Evolutionary conservation across 768 basidiomycete species (phyloP), one percentile per base, ranked within the genome.

Genomic region (Nevesoporus exiguus): DNA sequence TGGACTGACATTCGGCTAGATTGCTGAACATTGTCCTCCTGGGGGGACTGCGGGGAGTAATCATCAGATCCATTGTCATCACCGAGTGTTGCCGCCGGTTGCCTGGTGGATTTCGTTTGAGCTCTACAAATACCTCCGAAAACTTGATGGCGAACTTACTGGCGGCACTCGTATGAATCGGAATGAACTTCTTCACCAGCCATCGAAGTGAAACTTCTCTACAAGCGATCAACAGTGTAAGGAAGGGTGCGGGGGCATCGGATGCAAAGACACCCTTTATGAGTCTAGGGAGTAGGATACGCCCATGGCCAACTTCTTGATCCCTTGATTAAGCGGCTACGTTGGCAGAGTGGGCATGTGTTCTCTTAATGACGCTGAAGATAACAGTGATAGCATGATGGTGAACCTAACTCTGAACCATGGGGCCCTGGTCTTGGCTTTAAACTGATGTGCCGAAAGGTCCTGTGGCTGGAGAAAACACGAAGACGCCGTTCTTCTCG

Each of bases 241-340:
- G 10, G 51, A 14, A 3, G 10, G 30, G 8, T 30, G 44, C 1
- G 15, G 5, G 27, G 45, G 37, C n/a, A 29, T 21, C 7, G 21
- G 9, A 1, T 29, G 30, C 55, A 39, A 49, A 31, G 34, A 64
- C 19, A 31, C 4, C 47, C 40, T 57, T 54, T 67, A 65, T 54
- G 22, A 58, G 52, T 54, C 30, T 19, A 67, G 60, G 63, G 57
- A 27, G 19, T 19, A n/a, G 15, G 43, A 15, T 17, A 17, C 7
- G 22, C 3, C 19, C 8, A 44, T 4, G 17, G 47, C 34, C 54
- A 48, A 2, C 47, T 59, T 54, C 54, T 43, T 14, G n/a, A 30
- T 19, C 25, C 7, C 31, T 52, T 52, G 52, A 57, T 54, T 33
- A 24, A 9, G 49, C 52, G 56, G 39, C 51, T 59, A 51, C 36